Conservation (phyloP, 2,329 filamentous ascomycete species). For the Pseudocercospora ulei region DNA sequence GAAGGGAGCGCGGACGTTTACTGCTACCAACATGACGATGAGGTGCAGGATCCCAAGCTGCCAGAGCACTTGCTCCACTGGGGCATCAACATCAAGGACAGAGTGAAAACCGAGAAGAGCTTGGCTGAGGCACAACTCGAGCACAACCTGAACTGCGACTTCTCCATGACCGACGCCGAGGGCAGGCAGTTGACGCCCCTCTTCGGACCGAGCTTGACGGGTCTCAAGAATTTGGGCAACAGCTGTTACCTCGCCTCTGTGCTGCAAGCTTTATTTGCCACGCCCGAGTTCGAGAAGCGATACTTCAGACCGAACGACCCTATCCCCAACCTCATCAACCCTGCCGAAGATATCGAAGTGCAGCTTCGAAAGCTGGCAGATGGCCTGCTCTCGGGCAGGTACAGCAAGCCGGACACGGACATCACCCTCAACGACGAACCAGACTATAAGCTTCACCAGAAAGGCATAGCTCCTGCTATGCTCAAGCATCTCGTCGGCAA, state of each 20-base stretch:
- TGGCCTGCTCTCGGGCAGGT: constrained; percentile 80
- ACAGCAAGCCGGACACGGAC: constrained; percentile 69
- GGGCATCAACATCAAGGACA: constrained; percentile 85
- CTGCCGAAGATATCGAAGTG: constrained; percentile 85
- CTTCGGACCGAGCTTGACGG: constrained; percentile 78
- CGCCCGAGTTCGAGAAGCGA: constrained; percentile 70
- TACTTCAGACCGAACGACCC: constrained; percentile 56
- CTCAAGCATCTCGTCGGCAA: constrained; percentile 87
- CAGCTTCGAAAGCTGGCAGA: constrained; percentile 87
- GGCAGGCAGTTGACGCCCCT: constrained; percentile 77
- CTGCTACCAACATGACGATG: constrained; percentile 91
- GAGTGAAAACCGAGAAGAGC: constrained; percentile 95
- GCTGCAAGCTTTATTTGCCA: constrained; percentile 78
- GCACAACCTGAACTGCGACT: constrained; percentile 91
- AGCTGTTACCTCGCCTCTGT: constrained; percentile 94
- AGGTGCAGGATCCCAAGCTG: constrained; percentile 73
- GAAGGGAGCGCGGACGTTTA: constrained; percentile 94
- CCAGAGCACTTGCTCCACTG: constrained; percentile 75
- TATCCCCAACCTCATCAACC: constrained; percentile 49
- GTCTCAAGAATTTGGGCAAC: constrained; percentile 89
- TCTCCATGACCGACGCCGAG: constrained; percentile 88
- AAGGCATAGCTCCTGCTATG: constrained; percentile 83
- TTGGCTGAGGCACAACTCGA: constrained; percentile 97
- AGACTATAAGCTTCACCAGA: constrained; percentile 62
- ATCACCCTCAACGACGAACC: constrained; percentile 51